Evolutionary conservation across 106 monocot species (phyloP).

Genomic region (Platanthera guangdongensis): DNA sequence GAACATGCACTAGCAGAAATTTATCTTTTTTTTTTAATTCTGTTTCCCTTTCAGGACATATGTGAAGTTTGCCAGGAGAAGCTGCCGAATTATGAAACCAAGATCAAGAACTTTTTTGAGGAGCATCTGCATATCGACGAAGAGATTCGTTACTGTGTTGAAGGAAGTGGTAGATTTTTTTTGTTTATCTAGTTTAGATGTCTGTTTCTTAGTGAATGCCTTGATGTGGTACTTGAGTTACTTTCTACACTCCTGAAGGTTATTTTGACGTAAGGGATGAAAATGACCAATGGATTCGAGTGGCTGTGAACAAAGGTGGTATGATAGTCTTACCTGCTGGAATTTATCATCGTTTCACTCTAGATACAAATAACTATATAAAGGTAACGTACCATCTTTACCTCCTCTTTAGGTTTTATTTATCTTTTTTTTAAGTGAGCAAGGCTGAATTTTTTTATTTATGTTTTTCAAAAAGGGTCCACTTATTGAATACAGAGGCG

Average conservation of each 20-base stretch:
- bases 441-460: neutral
- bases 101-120: constrained; percentile 90
- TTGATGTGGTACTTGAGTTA: neutral
- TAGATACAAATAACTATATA: constrained; percentile 77
- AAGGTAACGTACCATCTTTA: constrained; percentile 42
- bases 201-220: neutral
- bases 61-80: constrained; percentile 86
- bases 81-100: constrained; percentile 79
- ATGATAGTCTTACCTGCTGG: constrained; percentile 96
- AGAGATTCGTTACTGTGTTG: constrained; percentile 95
- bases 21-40: neutral
- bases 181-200: neutral
- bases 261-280: constrained; percentile 96
- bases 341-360: constrained; percentile 92
- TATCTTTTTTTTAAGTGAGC: neutral
- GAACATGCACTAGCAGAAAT: neutral
- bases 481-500: too few species aligned
- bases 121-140: constrained; percentile 97
- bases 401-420: neutral
- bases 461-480: neutral
- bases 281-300: constrained; percentile 83
- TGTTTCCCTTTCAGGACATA: constrained; percentile 54
- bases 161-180: constrained; percentile 64
- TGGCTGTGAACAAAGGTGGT: constrained; percentile 78
- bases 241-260: constrained; percentile 29